A percentile compares a stretch with the other conserved stretches of the same genome.
These are phyloP conservation scores for Penicillium sp. DNA, from an alignment of 2,329 filamentous ascomycete genomes.

Conservation along the genomic window DNA sequence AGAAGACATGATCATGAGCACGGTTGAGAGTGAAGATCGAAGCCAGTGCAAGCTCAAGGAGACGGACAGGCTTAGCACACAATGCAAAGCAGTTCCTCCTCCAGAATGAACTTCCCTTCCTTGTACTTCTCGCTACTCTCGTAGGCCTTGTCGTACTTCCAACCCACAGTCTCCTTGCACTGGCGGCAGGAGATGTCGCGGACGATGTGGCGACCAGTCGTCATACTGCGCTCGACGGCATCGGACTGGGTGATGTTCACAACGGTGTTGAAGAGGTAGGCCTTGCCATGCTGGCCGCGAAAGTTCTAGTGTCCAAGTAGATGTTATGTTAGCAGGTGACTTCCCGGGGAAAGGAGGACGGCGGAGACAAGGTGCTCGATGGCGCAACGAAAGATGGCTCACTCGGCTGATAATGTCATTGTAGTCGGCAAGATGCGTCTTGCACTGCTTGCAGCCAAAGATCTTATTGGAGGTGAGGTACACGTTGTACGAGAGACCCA, in stretches of 20 bases:
- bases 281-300: constrained; percentile 96
- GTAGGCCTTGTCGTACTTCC: constrained; percentile 99
- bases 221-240: constrained; percentile 96
- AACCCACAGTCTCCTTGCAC: constrained; percentile 90
- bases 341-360: neutral
- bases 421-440: constrained; percentile 91
- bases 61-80: constrained; percentile 58
- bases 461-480: constrained; percentile 86
- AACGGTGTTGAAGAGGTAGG: constrained; percentile 91
- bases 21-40: neutral
- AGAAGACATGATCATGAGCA: neutral
- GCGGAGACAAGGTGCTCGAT: constrained; percentile 1
- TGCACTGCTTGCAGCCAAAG: constrained; percentile 92
- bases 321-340: constrained; percentile 16
- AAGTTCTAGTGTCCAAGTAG: constrained; percentile 70
- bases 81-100: constrained; percentile 84
- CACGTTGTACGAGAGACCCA: constrained; percentile 90
- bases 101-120: constrained; percentile 96
- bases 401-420: constrained; percentile 96
- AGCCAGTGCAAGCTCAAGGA: neutral
- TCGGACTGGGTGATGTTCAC: constrained; percentile 85
- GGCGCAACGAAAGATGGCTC: constrained; percentile 39
- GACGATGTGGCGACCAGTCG: constrained; percentile 90
- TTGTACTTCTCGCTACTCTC: constrained; percentile 95
- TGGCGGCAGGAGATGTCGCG: constrained; percentile 89